Evolutionary conservation across 1,284 basidiomycete genomes (phyloP).

Genomic region (Inonotus obliquus): DNA sequence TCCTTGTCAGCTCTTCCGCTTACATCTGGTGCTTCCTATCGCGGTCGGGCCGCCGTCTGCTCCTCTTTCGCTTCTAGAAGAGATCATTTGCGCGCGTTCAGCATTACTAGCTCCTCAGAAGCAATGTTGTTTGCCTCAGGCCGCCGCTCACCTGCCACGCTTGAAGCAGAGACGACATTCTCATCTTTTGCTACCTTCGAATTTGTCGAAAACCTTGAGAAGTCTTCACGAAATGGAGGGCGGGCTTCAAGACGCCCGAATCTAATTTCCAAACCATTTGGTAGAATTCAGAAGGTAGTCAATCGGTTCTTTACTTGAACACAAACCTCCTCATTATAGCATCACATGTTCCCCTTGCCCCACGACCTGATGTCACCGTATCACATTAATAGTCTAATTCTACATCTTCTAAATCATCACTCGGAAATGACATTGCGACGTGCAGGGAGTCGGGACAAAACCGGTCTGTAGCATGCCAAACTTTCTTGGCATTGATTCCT

Average conservation of each 20-base stretch:
- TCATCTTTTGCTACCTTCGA: neutral
- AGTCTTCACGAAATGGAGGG: constrained; percentile 7
- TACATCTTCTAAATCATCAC: too few relatives aligned
- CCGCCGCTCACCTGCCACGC: neutral
- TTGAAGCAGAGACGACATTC: neutral
- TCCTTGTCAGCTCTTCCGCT: constrained; percentile 1
- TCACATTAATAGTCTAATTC: too few relatives aligned
- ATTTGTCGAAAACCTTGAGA: neutral
- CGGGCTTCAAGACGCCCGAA: neutral
- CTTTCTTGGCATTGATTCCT: neutral
- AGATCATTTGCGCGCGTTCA: neutral
- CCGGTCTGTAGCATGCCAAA: too few relatives aligned
- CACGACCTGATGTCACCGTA: too few relatives aligned
- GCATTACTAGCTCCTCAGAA: neutral
- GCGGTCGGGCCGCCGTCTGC: neutral
- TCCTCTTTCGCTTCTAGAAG: neutral
- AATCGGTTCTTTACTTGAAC: constrained; percentile 7
- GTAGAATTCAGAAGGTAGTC: constrained; percentile 1
- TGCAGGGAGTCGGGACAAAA: too few relatives aligned
- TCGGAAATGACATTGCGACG: too few relatives aligned
- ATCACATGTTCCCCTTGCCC: neutral
- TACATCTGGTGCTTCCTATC: neutral
- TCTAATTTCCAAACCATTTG: constrained; percentile 4
- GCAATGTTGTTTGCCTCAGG: constrained; percentile 1
- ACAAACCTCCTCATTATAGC: neutral